phyloP scores from a whole-genome alignment of 768 basidiomycete genomes.

The Aureoboletus auriporus region DNA sequence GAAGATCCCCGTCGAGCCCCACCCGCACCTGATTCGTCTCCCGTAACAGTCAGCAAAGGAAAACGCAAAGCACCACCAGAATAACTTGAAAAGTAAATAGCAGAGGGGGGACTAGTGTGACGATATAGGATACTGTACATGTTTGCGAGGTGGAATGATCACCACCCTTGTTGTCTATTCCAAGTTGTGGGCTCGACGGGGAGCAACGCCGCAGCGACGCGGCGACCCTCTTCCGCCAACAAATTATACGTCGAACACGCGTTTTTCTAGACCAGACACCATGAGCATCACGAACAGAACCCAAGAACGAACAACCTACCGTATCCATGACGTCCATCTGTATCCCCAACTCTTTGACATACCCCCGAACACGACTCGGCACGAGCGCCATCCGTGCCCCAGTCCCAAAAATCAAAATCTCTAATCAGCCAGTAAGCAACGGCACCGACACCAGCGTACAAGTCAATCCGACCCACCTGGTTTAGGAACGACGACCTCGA shows the following conservation, averaged over 20 bases:
- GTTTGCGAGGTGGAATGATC: background rate
- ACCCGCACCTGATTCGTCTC: constrained; percentile 25
- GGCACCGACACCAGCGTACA: background rate
- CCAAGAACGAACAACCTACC: constrained; percentile 38
- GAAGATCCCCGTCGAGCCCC: constrained; percentile 33
- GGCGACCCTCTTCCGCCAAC: constrained; percentile 87
- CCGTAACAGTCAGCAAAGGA: constrained; percentile 39
- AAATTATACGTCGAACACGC: constrained; percentile 96
- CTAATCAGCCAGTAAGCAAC: constrained; percentile 37
- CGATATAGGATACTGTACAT: constrained; percentile 15
- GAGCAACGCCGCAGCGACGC: constrained; percentile 87
- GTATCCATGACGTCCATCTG: constrained; percentile 88
- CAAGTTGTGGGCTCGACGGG: constrained; percentile 57
- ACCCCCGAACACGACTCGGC: constrained; percentile 60
- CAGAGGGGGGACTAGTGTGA: constrained; percentile 1
- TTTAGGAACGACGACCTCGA: constrained; percentile 77
- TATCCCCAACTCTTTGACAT: constrained; percentile 74
- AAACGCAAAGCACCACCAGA: constrained; percentile 55
- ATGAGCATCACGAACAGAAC: background rate
- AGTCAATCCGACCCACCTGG: constrained; percentile 58
- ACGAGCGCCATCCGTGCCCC: constrained; percentile 68
- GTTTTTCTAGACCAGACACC: constrained; percentile 54
- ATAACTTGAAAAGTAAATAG: constrained; percentile 11
- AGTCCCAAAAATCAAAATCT: constrained; percentile 88
- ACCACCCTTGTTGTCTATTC: constrained; percentile 30